A percentile compares a stretch with the other conserved stretches of the same genome.
phyloP scores from a whole-genome alignment of 2,329 filamentous ascomycete genomes.

The Colletotrichum chlorophyti region DNA sequence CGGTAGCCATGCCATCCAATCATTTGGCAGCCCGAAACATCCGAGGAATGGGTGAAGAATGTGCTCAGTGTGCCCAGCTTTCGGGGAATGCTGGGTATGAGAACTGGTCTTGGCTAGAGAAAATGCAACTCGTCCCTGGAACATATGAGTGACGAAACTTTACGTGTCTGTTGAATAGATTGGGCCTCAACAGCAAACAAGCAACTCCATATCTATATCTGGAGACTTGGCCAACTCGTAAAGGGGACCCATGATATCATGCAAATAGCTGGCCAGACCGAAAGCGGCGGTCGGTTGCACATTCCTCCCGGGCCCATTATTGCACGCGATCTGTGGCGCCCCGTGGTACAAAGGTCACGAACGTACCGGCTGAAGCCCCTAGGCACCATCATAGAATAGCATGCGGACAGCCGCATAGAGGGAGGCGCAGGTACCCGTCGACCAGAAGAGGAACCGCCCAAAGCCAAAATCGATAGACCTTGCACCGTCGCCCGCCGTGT shows the following conservation, averaged over 20 bases:
- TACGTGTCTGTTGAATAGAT: too few species aligned
- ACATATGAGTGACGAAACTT: too few species aligned
- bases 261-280: background rate
- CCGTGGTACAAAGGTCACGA: conserved; percentile 2
- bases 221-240: too few species aligned
- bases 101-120: too few species aligned
- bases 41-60: too few species aligned
- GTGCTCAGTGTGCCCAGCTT: too few species aligned
- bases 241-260: conserved; percentile 1
- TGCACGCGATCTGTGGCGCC: conserved; percentile 14
- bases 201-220: too few species aligned
- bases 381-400: background rate
- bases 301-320: background rate
- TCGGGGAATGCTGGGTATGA: too few species aligned
- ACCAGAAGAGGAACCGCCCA: conserved; percentile 5
- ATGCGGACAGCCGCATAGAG: conserved; percentile 2
- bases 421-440: conserved; percentile 26
- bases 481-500: background rate
- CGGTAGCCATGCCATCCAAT: too few species aligned
- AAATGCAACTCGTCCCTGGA: too few species aligned
- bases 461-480: conserved; percentile 23
- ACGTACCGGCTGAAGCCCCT: background rate
- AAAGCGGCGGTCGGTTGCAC: background rate
- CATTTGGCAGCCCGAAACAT: too few species aligned
- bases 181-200: too few species aligned